Evolutionary conservation across 257 asterid species (phyloP), one percentile per base, ranked within the genome.

Genomic region (Cruciata laevipes): DNA sequence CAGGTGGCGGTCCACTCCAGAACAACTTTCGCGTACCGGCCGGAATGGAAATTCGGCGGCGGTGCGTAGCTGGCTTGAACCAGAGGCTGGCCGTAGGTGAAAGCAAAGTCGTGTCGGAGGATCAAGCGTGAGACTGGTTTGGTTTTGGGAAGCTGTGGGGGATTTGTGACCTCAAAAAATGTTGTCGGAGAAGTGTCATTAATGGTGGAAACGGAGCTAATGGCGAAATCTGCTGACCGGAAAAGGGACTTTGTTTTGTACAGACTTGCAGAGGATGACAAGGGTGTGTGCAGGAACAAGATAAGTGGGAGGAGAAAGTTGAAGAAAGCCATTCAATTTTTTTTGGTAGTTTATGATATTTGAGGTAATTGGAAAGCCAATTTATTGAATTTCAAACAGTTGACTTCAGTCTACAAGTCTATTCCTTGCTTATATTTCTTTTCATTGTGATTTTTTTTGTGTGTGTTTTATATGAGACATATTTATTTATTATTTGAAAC

Each of bases 1-100:
- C 85, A 61, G 0, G 79, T 69, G 1, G 95, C 91, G 13, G 69
- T 84, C 95, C 95, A 90, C 59, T 90, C 91, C 38, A 90, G 79
- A 30, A 90, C 89, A 77, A 88, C 73, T 61, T 68, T 81, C 0
- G 53, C 74, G 65, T 79, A 86, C 0, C 76, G 73, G 12, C 70
- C 84, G 7, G 83, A 73, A 17, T 79, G 78, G 82, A 84, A 85
- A 32, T 86, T 51, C 1, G 77, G 57, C 44, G 89, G 86, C 27
- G 88, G 88, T 2, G 82, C 72, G 80, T 82, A 83, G 18, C 60
- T 27, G 0, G 76, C 83, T 1, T 81, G 74, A 5, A 84, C 77
- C 7, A 92, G 95, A 64, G 87, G 77, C 60, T 82, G 74, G 7
- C 81, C 85, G 32, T 82, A 82, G 37, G 93, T 79, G 76, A 24